Base-by-base conservation (phyloP, 768 basidiomycete species). In the Tylopilus subfusipes region DNA sequence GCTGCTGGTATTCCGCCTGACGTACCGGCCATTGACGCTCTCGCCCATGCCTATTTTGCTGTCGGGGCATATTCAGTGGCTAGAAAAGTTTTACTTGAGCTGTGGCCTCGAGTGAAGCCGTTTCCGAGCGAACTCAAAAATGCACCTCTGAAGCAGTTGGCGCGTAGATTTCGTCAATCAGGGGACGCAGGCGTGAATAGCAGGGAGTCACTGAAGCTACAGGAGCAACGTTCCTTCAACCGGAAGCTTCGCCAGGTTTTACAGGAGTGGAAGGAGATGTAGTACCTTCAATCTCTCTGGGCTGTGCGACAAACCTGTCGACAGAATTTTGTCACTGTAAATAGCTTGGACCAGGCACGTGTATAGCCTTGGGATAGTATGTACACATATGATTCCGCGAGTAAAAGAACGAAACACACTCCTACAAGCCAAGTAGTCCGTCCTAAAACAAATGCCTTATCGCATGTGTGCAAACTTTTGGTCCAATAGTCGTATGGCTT, bases 401-500 rank as follows among this genome's bases (percentile, higher is more conserved):
- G n/a, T n/a, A n/a, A 19, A 36, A 18, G n/a, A 22, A 39, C 30
- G 21, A 42, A 51, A 25, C 25, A 49, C 14, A 42, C 25, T 44
- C 42, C 27, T 52, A 55, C 33, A 52, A 38, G 19, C 29, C 21
- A 22, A 43, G 25, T 33, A 21, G 47, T 53, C 30, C 42, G 19
- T 21, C 31, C 31, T 18, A 24, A 47, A 5, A 22, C 42, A 2
- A 53, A 38, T 5, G 34, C 51, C 54, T 53, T 68, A 70, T 34
- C 69, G 68, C 42, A 62, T 67, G 48, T 73, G 74, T 54, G 76
- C 72, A 68, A 81, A 81, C 60, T 81, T 85, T 42, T 80, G 72
- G 64, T 93, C 90, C 34, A 93, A 76, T 24, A 93, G 68, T 54
- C 85, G 83, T 22, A 93, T 70, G 7, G 90, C 90, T 58, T 90